These are phyloP conservation scores for Chlamydomonas eustigma DNA, from an alignment of 139 green algal species.

Conservation along the genomic window DNA sequence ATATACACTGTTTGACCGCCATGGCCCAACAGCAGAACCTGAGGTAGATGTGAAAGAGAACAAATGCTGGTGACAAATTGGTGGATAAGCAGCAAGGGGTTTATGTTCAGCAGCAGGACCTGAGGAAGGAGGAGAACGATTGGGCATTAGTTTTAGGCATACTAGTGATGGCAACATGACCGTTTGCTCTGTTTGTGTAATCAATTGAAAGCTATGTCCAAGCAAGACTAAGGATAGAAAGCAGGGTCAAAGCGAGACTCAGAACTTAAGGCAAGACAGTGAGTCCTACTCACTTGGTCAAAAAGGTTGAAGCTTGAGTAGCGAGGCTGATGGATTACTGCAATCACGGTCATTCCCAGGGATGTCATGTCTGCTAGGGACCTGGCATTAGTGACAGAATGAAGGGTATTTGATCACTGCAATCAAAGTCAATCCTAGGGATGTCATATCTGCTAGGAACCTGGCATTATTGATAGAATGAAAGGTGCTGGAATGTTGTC, in stretches of 20 bases:
- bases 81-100: not conserved
- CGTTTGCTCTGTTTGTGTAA: too few species aligned
- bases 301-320: conserved; percentile 58
- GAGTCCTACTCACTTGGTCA: conserved; percentile 65
- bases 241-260: too few species aligned
- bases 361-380: conserved; percentile 46
- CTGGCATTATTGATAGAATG: too few species aligned
- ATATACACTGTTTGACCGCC: conserved; percentile 65
- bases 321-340: conserved; percentile 49
- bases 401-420: conserved; percentile 49
- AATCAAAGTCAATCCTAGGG: conserved; percentile 68
- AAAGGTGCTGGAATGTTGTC: conserved; percentile 47
- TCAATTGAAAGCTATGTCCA: too few species aligned
- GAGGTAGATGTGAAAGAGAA: not conserved
- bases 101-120: not conserved
- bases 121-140: conserved; percentile 1
- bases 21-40: conserved; percentile 61
- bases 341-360: conserved; percentile 69
- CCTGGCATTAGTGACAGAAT: too few species aligned
- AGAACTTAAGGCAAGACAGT: too few species aligned
- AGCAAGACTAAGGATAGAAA: too few species aligned
- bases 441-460: conserved; percentile 45
- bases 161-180: too few species aligned
- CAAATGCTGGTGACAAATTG: not conserved
- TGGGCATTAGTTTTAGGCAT: too few species aligned